A percentile compares a stretch with the other conserved stretches of the same genome.
phyloP scores from a whole-genome alignment of 306 rosid species.

The Arachis hypogaea region DNA sequence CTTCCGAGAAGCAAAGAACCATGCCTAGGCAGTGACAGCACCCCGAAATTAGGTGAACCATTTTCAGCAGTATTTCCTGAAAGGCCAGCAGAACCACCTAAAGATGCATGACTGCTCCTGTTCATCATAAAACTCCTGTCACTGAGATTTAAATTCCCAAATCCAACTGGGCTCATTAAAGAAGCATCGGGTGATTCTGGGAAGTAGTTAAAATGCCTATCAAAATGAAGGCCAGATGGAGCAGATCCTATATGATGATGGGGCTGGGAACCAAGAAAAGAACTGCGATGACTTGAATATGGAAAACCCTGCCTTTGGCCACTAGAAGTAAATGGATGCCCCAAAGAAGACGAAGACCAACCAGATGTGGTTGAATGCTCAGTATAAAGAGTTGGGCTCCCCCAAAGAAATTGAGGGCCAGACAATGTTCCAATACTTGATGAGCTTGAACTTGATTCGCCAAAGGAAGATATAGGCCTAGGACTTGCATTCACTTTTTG shows the following conservation, averaged over 20 bases:
- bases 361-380: constrained; percentile 68
- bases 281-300: constrained; percentile 51
- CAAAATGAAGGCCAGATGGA: constrained; percentile 82
- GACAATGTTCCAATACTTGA: constrained; percentile 78
- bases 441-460: constrained; percentile 61
- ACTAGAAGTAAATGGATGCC: constrained; percentile 66
- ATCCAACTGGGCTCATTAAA: constrained; percentile 54
- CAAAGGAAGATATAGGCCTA: constrained; percentile 61
- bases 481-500: constrained; percentile 66
- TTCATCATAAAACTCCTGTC: constrained; percentile 70
- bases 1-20: constrained; percentile 70
- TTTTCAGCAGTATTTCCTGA: constrained; percentile 69
- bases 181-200: constrained; percentile 86
- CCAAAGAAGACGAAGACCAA: constrained; percentile 69
- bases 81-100: constrained; percentile 62
- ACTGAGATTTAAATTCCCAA: constrained; percentile 56
- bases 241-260: constrained; percentile 92
- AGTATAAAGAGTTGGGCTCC: constrained; percentile 75
- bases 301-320: constrained; percentile 79
- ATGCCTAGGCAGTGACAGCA: constrained; percentile 80
- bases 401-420: constrained; percentile 98
- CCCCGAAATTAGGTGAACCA: constrained; percentile 70
- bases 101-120: constrained; percentile 56
- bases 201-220: constrained; percentile 75
- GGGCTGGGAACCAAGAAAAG: constrained; percentile 64